Evolutionary conservation across 768 basidiomycete genomes (phyloP), one percentile per base, ranked within the genome.

Genomic region (Naganishia antarctica): DNA sequence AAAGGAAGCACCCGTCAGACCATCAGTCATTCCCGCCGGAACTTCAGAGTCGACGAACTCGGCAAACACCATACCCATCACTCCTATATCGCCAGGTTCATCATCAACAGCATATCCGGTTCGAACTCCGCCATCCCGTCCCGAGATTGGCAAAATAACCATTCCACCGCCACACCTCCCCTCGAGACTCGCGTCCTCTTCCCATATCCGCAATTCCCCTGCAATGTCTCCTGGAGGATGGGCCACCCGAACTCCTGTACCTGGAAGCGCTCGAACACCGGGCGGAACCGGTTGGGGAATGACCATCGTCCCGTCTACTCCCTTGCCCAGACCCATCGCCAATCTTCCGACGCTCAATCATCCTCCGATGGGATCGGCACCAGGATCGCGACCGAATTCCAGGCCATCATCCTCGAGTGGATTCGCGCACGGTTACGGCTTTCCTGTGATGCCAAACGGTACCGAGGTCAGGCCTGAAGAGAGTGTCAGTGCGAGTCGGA

Each of bases 251-350:
- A 57, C 53, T n/a, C 34, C 53, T 13, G 53, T 1, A 23, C 53
- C 37, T 1, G 9, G 2, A 8, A 57, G 53, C 18, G 53, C 53
- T 23, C 53, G 53, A 57, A 57, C 53, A 40, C 53, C 53, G 3
- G 53, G 53, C 34, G 53, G 53, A 23, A 57, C n/a, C 32, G 53
- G 53, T 21, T 57, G 53, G 62, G 63, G 71, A 43, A 68, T 71
- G 15, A 74, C 71, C 21, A 67, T 75, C 37, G 70, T 77, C 21
- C 69, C 69, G 15, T 71, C 71, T 13, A 74, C 76, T 13, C 76
- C 76, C 0, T 70, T 74, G 69, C 76, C 76, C 16, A 72, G 67
- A 28, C 76, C 74, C 0, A 77, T 77, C 60, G 74, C 75, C 63
- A 77, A 77, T 47, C 64, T 77, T n/a, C 76, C 76, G 2, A 76